Evolutionary conservation across 768 basidiomycete species (phyloP), one percentile per base, ranked within the genome.

Genomic region (Aureoboletus auriporus): DNA sequence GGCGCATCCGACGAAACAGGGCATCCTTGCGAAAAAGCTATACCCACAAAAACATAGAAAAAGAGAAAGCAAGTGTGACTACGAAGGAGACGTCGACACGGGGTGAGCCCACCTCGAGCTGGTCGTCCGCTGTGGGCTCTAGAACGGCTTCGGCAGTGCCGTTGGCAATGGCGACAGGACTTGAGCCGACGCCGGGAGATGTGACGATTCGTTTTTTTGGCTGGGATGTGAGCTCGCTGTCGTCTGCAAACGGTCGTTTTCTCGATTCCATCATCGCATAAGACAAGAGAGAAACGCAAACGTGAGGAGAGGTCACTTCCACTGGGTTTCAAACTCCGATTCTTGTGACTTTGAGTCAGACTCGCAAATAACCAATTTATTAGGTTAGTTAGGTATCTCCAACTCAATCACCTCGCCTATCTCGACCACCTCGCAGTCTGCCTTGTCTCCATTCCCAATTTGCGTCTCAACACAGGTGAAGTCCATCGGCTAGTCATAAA

Each of bases 391-490:
- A 63, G 47, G 70, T 63, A 20, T 55, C 56, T 17, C 58, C 56
- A 38, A 64, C 64, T 59, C 59, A 23, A 66, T 67, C 8, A 59
- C 55, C 10, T 46, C 57, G 51, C 75, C 71, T 60, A 78, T 60
- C 20, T 85, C 76, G 14, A 92, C 59, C 47, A 97, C 79, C 68
- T 99, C 93, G 64, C 95, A 98, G 67, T 99, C 96, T 17, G 79
- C 73, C 49, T 61, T 61, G 42, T 81, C 78, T 1, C 87, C 87
- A 49, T 89, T 78, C 6, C 92, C 93, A 45, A 95, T 83, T 66
- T 98, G 94, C 20, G 93, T 90, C 68, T 97, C 95, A 8, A 98
- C 80, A 60, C 95, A 98, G 8, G 89, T 76, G 55, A 93, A 78
- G 58, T 92, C 89, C 69, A 92, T 77, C 10, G 73, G 64, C 86